Evolutionary conservation across 192 early-diverging fungal species (phyloP).

Genomic region (Gaertneriomyces semiglobifer): DNA sequence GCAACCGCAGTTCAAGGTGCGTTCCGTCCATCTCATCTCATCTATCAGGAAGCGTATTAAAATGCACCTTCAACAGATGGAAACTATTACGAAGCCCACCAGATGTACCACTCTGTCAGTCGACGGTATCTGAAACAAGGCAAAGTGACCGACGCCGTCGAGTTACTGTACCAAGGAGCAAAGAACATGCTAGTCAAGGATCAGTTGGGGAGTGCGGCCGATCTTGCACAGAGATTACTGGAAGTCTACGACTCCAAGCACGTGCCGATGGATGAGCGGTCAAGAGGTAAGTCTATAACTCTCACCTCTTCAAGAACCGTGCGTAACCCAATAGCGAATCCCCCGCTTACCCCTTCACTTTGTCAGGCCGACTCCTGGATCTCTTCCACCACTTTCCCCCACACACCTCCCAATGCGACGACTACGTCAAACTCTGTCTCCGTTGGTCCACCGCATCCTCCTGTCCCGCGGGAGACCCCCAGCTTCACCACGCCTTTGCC

Average conservation of each 20-base stretch:
- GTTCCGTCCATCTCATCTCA: not conserved
- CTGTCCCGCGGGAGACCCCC: slow-evolving; percentile 57
- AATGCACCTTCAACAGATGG: slow-evolving; percentile 43
- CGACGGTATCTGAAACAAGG: slow-evolving; percentile 87
- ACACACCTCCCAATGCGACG: slow-evolving; percentile 46
- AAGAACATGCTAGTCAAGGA: slow-evolving; percentile 71
- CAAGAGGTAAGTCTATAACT: slow-evolving; percentile 45
- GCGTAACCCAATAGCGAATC: not conserved
- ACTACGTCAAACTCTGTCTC: slow-evolving; percentile 47
- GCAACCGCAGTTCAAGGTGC: slow-evolving; percentile 35
- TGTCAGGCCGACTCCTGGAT: slow-evolving; percentile 57
- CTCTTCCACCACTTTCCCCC: slow-evolving; percentile 59
- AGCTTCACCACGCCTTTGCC: slow-evolving; percentile 71
- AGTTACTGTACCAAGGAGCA: slow-evolving; percentile 77
- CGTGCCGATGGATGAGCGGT: slow-evolving; percentile 66
- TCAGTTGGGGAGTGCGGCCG: slow-evolving; percentile 78
- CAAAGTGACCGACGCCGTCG: slow-evolving; percentile 69
- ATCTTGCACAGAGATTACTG: slow-evolving; percentile 77
- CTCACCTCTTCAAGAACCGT: not conserved
- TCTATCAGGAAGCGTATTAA: not conserved
- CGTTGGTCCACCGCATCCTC: slow-evolving; percentile 60
- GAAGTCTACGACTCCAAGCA: slow-evolving; percentile 72
- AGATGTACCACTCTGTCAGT: slow-evolving; percentile 92
- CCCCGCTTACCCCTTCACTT: not conserved
- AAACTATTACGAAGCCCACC: slow-evolving; percentile 96